Conservation (phyloP, 352 stramenopile species). For the Globisporangium canariense region DNA sequence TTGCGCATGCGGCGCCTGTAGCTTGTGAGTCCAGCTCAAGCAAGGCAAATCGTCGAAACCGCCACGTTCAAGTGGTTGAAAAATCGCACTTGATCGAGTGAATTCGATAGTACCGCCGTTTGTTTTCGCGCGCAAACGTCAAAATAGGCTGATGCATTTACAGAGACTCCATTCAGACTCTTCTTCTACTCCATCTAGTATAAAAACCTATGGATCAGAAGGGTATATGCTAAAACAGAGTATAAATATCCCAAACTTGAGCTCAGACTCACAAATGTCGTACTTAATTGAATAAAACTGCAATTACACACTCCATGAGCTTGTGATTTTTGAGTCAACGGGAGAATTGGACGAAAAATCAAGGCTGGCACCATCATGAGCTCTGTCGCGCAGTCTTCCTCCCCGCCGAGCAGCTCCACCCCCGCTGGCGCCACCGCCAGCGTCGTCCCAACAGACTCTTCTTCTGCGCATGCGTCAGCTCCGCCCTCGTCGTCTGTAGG, state of each 20-base stretch:
- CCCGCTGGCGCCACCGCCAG: neutral
- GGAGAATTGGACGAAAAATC: neutral
- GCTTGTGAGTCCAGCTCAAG: too few species aligned
- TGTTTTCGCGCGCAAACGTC: conserved; percentile 4
- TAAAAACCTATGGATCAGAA: neutral
- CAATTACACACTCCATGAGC: neutral
- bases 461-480: neutral
- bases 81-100: neutral
- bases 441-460: neutral
- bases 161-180: too few species aligned
- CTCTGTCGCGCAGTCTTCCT: neutral
- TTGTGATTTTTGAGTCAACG: neutral
- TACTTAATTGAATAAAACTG: neutral
- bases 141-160: too few species aligned
- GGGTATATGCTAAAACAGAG: neutral
- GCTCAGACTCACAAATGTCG: too few species aligned
- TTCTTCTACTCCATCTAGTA: too few species aligned
- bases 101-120: neutral
- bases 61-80: neutral
- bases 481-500: neutral
- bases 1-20: too few species aligned
- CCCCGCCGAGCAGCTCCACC: neutral
- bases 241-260: neutral
- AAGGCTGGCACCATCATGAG: neutral
- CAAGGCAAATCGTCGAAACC: neutral